A percentile compares a stretch with the other conserved stretches of the same genome.
Evolutionary conservation across 2,329 filamentous ascomycete species (phyloP).

Genomic region (Apiospora phragmitis): DNA sequence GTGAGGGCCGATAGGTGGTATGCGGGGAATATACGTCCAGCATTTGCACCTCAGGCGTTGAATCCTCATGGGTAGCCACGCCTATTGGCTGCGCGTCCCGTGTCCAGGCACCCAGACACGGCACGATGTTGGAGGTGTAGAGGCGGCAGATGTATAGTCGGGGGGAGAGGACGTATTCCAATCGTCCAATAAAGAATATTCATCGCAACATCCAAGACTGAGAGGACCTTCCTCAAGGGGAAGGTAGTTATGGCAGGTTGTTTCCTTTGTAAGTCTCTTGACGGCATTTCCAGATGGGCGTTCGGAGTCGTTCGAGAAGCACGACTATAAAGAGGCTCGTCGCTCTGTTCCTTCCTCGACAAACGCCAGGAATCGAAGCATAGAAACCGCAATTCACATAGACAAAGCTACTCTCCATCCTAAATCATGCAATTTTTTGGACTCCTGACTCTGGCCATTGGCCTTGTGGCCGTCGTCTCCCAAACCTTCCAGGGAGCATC

Average conservation of each 20-base stretch:
- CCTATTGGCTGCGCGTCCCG: background rate
- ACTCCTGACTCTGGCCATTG: slow-evolving; percentile 25
- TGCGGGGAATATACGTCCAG: background rate
- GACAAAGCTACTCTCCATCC: background rate
- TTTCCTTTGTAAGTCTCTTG: background rate
- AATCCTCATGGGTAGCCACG: background rate
- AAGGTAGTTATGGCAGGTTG: background rate
- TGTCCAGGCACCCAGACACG: slow-evolving; percentile 14
- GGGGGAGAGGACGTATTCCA: slow-evolving; percentile 15
- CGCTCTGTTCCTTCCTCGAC: background rate
- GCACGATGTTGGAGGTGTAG: slow-evolving; percentile 18
- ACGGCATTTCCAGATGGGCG: background rate
- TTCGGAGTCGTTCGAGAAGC: background rate
- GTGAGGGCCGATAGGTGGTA: background rate
- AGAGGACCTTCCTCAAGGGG: slow-evolving; percentile 19
- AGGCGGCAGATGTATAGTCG: slow-evolving; percentile 21
- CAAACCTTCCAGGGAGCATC: slow-evolving; percentile 16
- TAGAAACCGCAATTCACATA: background rate
- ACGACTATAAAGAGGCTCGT: background rate
- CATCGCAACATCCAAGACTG: slow-evolving; percentile 14
- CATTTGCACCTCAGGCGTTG: background rate
- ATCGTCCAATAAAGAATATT: slow-evolving; percentile 10
- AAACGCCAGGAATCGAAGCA: background rate
- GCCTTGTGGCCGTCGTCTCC: slow-evolving; percentile 24
- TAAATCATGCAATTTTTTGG: slow-evolving; percentile 27